Conservation (phyloP, 2,329 filamentous ascomycete genomes). For the Drechslerella coelobrocha region DNA sequence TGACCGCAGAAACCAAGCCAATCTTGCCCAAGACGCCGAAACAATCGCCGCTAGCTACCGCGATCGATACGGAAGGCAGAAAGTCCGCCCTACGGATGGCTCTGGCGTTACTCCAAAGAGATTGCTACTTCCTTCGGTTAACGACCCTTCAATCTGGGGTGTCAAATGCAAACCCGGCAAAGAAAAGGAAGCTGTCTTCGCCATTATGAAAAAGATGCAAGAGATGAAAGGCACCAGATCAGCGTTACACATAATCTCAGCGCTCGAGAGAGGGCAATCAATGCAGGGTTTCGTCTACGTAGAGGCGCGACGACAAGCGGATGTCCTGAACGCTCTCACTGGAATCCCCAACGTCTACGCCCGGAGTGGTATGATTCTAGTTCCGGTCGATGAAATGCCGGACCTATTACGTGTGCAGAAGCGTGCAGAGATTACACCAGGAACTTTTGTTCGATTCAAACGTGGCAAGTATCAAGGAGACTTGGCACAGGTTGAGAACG, state of each 20-base stretch:
- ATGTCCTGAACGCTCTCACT: slow-evolving; percentile 82
- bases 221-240: slow-evolving; percentile 79
- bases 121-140: slow-evolving; percentile 85
- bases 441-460: slow-evolving; percentile 89
- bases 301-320: slow-evolving; percentile 84
- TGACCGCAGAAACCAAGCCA: slow-evolving; percentile 86
- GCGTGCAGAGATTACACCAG: slow-evolving; percentile 80
- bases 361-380: slow-evolving; percentile 81
- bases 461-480: slow-evolving; percentile 84
- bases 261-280: slow-evolving; percentile 84
- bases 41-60: slow-evolving; percentile 86
- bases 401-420: slow-evolving; percentile 91
- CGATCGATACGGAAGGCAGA: slow-evolving; percentile 83
- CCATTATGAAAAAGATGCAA: slow-evolving; percentile 85
- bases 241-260: slow-evolving; percentile 82
- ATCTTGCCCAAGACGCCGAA: slow-evolving; percentile 88
- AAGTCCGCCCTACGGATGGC: slow-evolving; percentile 70
- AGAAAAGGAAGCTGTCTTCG: slow-evolving; percentile 86
- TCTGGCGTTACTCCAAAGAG: slow-evolving; percentile 82
- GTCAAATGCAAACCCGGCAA: slow-evolving; percentile 94
- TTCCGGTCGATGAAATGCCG: slow-evolving; percentile 96
- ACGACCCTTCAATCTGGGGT: slow-evolving; percentile 95
- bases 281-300: slow-evolving; percentile 97
- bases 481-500: slow-evolving; percentile 87
- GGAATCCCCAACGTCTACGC: slow-evolving; percentile 89